Evolutionary conservation across 192 early-diverging fungal genomes (phyloP).

Genomic region (Backusella mclennaniae): DNA sequence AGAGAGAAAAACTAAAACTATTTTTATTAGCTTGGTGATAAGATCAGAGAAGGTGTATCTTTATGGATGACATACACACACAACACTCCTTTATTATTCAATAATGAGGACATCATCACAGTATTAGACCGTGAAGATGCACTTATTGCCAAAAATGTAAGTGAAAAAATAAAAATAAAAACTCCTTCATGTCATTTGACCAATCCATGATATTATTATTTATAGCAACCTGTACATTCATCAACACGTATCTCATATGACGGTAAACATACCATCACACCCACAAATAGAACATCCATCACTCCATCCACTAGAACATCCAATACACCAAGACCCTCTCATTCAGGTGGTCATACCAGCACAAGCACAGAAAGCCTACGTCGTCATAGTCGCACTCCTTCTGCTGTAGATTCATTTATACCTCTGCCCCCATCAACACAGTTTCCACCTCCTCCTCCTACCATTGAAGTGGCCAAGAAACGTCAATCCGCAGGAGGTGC

Average conservation of each 20-base stretch:
- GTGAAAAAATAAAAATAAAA: neutral
- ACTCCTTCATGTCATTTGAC: neutral
- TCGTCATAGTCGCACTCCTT: neutral
- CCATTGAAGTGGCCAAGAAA: neutral
- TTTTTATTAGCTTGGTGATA: constrained; percentile 17
- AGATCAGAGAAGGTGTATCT: constrained; percentile 38
- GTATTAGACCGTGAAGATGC: constrained; percentile 16
- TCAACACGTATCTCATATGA: constrained; percentile 14
- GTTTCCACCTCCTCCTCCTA: neutral
- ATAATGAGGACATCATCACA: constrained; percentile 21
- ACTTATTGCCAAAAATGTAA: constrained; percentile 18
- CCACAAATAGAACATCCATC: neutral
- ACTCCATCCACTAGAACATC: neutral
- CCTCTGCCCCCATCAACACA: neutral
- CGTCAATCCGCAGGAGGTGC: constrained; percentile 5
- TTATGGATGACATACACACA: constrained; percentile 55
- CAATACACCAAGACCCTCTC: neutral
- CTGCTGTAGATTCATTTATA: neutral
- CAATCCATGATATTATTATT: neutral
- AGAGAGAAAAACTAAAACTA: too few species aligned
- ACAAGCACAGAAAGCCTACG: neutral
- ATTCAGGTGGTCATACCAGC: neutral
- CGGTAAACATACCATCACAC: neutral
- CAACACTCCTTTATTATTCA: constrained; percentile 15
- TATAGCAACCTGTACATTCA: constrained; percentile 7